These are phyloP conservation scores for Taphrina betulina DNA, from an alignment of 1,139 yeast genomes.

Conservation along the genomic window DNA sequence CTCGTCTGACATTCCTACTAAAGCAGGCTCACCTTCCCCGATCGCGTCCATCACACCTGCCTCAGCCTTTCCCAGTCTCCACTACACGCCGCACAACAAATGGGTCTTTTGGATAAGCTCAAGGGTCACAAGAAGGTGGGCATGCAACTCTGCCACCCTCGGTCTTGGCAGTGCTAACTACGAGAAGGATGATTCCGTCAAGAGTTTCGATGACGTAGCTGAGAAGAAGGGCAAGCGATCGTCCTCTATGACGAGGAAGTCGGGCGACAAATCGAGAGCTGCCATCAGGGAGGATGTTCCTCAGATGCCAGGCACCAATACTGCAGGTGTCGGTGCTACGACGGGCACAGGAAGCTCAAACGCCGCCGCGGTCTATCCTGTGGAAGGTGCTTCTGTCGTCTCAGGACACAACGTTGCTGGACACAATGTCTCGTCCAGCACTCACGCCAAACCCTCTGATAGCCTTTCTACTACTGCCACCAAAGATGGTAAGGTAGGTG, in stretches of 20 bases:
- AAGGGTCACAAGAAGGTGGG: conserved; percentile 30
- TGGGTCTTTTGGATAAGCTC: conserved; percentile 31
- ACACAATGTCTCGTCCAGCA: neutral
- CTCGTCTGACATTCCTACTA: neutral
- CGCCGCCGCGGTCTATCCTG: conserved; percentile 15
- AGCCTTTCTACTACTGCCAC: conserved; percentile 12
- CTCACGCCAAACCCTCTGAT: neutral
- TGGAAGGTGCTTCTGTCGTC: conserved; percentile 15
- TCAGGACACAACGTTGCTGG: neutral
- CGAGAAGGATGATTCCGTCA: neutral
- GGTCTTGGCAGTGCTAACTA: neutral
- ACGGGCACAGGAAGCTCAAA: neutral
- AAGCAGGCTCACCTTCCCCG: neutral
- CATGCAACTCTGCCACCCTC: neutral
- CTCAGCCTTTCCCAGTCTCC: too few species aligned
- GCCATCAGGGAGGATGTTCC: neutral
- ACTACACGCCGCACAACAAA: too few species aligned
- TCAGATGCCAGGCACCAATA: conserved; percentile 5
- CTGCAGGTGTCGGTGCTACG: neutral
- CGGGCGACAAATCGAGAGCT: conserved; percentile 10
- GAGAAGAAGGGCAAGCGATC: conserved; percentile 15
- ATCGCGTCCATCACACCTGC: too few species aligned
- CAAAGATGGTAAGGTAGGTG: conserved; percentile 12
- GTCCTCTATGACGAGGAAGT: conserved; percentile 26
- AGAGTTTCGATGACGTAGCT: conserved; percentile 19